These are phyloP conservation scores for Glycyrrhiza uralensis DNA, from an alignment of 306 rosid species.

Conservation along the genomic window DNA sequence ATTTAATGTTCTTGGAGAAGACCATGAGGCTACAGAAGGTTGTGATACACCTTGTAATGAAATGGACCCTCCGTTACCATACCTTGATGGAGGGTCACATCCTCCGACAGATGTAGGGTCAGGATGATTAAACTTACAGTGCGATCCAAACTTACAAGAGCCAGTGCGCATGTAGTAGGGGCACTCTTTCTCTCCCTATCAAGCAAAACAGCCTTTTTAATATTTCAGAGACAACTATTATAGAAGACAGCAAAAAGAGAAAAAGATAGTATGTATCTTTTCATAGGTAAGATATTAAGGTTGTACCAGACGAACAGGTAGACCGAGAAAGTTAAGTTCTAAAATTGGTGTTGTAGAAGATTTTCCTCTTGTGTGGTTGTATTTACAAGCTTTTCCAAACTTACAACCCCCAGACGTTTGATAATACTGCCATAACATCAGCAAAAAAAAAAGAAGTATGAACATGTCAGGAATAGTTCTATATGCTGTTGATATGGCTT, in stretches of 20 bases:
- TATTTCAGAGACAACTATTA: constrained; percentile 15
- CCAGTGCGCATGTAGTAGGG: constrained; percentile 94
- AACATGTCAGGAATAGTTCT: constrained; percentile 14
- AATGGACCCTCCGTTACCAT: constrained; percentile 52
- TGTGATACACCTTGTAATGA: constrained; percentile 55
- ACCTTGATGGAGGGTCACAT: constrained; percentile 54
- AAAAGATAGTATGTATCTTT: background rate
- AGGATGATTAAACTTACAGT: constrained; percentile 96
- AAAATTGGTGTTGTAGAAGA: constrained; percentile 29
- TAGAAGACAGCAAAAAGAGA: constrained; percentile 12
- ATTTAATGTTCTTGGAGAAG: constrained; percentile 60
- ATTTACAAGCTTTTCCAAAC: constrained; percentile 78
- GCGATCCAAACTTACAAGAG: constrained; percentile 86
- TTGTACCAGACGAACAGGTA: constrained; percentile 86
- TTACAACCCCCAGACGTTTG: constrained; percentile 86
- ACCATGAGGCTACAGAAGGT: constrained; percentile 55
- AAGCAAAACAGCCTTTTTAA: constrained; percentile 21
- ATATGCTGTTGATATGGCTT: background rate
- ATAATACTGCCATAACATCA: constrained; percentile 68
- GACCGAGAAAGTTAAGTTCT: constrained; percentile 80
- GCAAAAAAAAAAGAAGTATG: constrained; percentile 14
- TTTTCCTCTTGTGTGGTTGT: constrained; percentile 60
- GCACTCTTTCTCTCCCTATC: constrained; percentile 85
- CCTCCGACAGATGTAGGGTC: constrained; percentile 77
- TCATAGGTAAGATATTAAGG: background rate